A percentile compares a stretch with the other conserved stretches of the same genome.
Conservation (phyloP, 306 rosid species). For the Casuarina equisetifolia region DNA sequence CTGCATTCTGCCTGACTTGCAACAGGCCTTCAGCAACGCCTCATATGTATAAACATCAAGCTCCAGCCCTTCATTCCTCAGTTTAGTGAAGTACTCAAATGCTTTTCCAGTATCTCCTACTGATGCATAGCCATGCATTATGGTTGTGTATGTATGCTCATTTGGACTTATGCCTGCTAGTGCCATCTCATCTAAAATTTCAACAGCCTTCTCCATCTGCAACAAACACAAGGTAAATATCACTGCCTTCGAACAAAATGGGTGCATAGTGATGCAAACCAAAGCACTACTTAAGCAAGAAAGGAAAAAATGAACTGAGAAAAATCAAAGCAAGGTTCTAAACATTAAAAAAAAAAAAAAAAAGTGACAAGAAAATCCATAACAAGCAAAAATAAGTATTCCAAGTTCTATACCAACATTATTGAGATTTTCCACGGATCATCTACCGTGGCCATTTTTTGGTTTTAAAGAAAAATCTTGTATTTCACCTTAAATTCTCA, state of each 20-base stretch:
- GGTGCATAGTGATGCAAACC: conserved; percentile 1
- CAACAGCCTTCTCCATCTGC: conserved; percentile 85
- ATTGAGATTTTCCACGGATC: neutral
- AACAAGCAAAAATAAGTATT: neutral
- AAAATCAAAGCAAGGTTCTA: neutral
- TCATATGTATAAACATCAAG: conserved; percentile 83
- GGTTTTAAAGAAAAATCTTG: neutral
- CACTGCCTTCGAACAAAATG: conserved; percentile 5
- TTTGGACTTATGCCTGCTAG: conserved; percentile 78
- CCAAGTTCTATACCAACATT: neutral
- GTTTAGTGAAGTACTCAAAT: conserved; percentile 66
- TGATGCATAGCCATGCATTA: conserved; percentile 96
- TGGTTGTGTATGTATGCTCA: conserved; percentile 85
- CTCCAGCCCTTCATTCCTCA: conserved; percentile 81
- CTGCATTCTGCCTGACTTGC: conserved; percentile 99
- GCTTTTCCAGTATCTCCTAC: conserved; percentile 93
- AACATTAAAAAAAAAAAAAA: neutral
- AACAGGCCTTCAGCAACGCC: conserved; percentile 95
- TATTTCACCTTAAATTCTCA: neutral
- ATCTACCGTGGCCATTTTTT: neutral
- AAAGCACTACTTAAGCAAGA: neutral
- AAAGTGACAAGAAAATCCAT: neutral
- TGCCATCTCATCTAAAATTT: conserved; percentile 81
- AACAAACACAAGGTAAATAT: conserved; percentile 31
- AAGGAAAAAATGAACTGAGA: neutral